These are phyloP conservation scores for Apium graveolens DNA, from an alignment of 129 eudicot genomes.

Conservation along the genomic window DNA sequence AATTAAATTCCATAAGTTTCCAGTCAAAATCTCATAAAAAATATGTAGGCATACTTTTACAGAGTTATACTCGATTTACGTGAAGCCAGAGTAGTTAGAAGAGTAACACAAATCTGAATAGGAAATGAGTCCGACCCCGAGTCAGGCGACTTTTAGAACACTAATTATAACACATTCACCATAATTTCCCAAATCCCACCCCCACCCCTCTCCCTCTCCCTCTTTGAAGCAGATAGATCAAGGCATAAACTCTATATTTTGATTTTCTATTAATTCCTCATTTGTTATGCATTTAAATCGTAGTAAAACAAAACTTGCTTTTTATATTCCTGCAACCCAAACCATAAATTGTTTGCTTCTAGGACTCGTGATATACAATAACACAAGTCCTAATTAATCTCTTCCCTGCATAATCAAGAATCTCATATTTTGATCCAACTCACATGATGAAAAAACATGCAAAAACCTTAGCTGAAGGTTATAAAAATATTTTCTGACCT, in stretches of 20 bases:
- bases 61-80: too few relatives aligned
- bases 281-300: neutral
- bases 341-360: neutral
- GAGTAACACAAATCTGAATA: too few relatives aligned
- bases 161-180: too few relatives aligned
- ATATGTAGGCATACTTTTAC: too few relatives aligned
- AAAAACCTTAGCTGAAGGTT: too few relatives aligned
- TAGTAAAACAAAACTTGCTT: neutral
- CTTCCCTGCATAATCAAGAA: neutral
- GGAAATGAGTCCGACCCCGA: too few relatives aligned
- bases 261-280: neutral
- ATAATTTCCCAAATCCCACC: too few relatives aligned
- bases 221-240: neutral
- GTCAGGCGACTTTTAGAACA: too few relatives aligned
- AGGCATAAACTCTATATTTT: neutral
- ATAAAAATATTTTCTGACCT: conserved; percentile 27
- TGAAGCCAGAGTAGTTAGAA: too few relatives aligned
- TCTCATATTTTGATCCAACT: neutral
- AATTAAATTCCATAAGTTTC: too few relatives aligned
- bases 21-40: too few relatives aligned
- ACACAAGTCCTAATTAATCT: neutral
- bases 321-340: neutral
- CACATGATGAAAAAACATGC: neutral
- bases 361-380: neutral
- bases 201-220: too few relatives aligned